Evolutionary conservation across 495 filamentous ascomycete genomes (phyloP).

Genomic region (Elaphomyces granulatus): DNA sequence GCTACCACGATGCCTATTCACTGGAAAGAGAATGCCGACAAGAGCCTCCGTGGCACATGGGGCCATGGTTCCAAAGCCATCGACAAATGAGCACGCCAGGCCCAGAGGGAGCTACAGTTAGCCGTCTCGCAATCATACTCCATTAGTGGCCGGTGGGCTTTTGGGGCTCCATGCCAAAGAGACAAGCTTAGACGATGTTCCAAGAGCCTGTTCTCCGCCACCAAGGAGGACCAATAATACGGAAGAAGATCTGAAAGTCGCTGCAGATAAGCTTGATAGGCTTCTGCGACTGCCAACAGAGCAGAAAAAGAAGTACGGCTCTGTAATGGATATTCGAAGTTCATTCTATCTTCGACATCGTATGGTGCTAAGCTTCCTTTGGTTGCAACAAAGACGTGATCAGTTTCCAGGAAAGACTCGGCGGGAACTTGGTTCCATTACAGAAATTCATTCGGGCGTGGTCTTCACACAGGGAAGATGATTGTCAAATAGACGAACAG

Average conservation of each 20-base stretch:
- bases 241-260: too few relatives aligned
- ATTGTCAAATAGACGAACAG: neutral
- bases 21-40: neutral
- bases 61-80: neutral
- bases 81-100: neutral
- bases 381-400: neutral
- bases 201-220: neutral
- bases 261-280: neutral
- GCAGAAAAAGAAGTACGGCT: neutral
- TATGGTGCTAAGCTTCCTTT: neutral
- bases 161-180: neutral
- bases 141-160: neutral
- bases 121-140: neutral
- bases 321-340: neutral
- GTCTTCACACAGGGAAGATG: neutral
- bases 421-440: neutral
- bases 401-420: neutral
- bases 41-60: neutral
- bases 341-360: neutral
- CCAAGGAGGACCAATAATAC: neutral
- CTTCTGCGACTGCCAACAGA: neutral
- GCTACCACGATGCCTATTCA: neutral
- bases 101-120: neutral
- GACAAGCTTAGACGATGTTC: neutral
- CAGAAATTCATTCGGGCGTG: neutral